Percentiles rank a stretch among this genome's conserved stretches.
phyloP scores from a whole-genome alignment of 177 flowering plant species.

The Vitis hybrid region DNA sequence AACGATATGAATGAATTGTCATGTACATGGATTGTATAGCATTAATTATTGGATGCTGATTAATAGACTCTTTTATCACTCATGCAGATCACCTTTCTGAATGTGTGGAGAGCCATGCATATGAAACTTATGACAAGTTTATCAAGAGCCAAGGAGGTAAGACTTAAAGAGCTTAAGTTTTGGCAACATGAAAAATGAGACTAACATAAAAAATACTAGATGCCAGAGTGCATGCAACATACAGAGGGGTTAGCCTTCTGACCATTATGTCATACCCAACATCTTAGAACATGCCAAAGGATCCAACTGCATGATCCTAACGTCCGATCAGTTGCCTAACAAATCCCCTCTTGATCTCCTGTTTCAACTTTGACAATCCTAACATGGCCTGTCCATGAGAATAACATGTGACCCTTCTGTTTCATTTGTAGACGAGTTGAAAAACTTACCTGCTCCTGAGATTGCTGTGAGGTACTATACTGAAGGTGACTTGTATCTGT shows the following conservation, averaged over 20 bases:
- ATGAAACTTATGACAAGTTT: conserved; percentile 90
- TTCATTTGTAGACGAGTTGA: conserved; percentile 62
- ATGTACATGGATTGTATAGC: not conserved
- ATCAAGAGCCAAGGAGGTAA: conserved; percentile 80
- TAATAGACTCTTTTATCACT: conserved; percentile 7
- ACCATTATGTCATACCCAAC: not conserved
- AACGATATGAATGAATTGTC: too few species aligned
- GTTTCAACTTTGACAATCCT: not conserved
- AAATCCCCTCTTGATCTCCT: not conserved
- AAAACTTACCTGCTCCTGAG: conserved; percentile 76
- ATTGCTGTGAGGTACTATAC: conserved; percentile 91
- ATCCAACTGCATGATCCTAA: not conserved
- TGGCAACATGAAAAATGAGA: not conserved
- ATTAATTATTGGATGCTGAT: not conserved
- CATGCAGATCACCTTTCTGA: conserved; percentile 94
- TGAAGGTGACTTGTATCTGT: conserved; percentile 81
- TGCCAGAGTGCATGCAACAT: not conserved
- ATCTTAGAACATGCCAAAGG: not conserved
- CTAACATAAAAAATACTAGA: not conserved
- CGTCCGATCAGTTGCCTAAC: not conserved
- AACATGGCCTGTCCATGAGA: not conserved
- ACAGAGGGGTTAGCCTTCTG: not conserved
- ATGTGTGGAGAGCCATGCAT: conserved; percentile 95
- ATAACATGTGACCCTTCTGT: not conserved
- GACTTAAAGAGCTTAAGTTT: not conserved